Evolutionary conservation across 1,284 basidiomycete genomes (phyloP).

Genomic region (Leccinum pachyderme): DNA sequence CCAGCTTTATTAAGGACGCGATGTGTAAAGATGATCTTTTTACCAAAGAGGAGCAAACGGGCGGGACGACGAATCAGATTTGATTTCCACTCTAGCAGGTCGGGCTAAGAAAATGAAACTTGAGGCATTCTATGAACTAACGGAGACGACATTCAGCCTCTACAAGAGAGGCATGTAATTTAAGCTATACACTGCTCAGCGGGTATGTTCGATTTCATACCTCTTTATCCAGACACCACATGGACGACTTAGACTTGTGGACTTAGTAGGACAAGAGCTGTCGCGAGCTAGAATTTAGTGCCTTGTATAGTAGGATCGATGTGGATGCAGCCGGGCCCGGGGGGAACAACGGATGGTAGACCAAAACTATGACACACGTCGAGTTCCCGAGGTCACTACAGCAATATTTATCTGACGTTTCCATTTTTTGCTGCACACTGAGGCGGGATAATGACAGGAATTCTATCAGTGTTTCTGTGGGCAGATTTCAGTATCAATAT

Average conservation of each 20-base stretch:
- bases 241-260: background rate
- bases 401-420: no score
- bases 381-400: no score
- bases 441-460: no score
- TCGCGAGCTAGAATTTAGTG: no score
- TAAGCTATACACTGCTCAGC: background rate
- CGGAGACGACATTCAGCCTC: constrained; percentile 19
- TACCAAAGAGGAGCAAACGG: background rate
- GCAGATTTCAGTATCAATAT: no score
- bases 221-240: background rate
- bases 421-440: no score
- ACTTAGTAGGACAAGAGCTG: no score
- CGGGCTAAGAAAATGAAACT: constrained; percentile 23
- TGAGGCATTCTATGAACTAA: constrained; percentile 24
- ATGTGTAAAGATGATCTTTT: constrained; percentile 24
- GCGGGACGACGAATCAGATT: background rate
- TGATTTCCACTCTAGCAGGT: constrained; percentile 29
- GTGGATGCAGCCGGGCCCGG: no score
- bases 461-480: no score
- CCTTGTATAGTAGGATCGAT: no score
- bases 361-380: no score
- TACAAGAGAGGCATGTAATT: constrained; percentile 8
- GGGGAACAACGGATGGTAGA: no score
- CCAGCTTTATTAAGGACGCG: constrained; percentile 1
- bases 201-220: background rate